A percentile compares a stretch with the other conserved stretches of the same genome.
These are phyloP conservation scores for Dinochytrium kinnereticum DNA, from an alignment of 371 early-diverging fungal species.

Conservation along the genomic window DNA sequence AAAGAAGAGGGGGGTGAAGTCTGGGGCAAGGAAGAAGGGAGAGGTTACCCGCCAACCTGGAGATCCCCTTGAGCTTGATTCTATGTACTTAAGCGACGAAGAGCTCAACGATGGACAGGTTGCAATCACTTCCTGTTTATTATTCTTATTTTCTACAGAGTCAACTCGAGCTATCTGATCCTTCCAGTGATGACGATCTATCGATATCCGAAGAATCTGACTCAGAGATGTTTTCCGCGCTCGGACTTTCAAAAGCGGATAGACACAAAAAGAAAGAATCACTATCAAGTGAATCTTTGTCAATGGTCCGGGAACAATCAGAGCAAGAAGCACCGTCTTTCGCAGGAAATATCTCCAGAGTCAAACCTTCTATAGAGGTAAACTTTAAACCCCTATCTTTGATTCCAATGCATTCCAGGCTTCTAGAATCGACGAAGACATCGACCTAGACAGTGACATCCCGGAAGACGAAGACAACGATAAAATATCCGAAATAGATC, in stretches of 20 bases:
- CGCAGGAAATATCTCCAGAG: no score
- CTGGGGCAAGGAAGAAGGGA: background rate
- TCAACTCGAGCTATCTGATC: background rate
- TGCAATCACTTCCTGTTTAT: background rate
- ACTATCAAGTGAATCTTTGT: background rate
- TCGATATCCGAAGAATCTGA: slow-evolving; percentile 9
- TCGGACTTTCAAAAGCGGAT: slow-evolving; percentile 12
- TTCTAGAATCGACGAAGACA: no score
- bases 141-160: no score
- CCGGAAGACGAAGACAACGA: background rate
- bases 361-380: no score
- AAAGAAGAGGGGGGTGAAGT: background rate
- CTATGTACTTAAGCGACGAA: background rate
- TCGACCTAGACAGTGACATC: no score
- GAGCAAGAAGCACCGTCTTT: no score
- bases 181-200: slow-evolving; percentile 2
- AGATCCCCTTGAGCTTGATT: background rate
- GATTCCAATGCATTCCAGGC: no score
- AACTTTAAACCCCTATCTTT: no score
- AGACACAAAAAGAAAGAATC: background rate
- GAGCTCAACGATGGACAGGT: background rate
- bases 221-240: slow-evolving; percentile 1
- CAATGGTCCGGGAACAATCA: background rate
- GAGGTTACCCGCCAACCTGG: background rate
- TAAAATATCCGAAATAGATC: background rate